Conservation (phyloP, 257 asterid species). For the Galeopsis tetrahit region DNA sequence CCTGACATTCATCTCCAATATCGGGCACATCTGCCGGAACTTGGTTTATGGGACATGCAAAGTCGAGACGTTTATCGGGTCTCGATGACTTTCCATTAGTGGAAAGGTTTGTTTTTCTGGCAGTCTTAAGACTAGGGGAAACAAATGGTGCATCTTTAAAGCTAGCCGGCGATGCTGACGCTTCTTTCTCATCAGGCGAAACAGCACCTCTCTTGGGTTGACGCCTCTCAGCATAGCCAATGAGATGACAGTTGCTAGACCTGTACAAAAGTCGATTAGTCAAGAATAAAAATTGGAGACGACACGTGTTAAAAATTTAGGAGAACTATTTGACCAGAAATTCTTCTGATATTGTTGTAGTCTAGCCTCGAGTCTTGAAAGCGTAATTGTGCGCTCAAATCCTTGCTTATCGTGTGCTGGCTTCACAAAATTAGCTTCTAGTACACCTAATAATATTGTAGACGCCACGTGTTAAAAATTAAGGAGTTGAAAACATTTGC, state of each 20-base stretch:
- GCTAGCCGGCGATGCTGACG: not conserved
- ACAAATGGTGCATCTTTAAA: not conserved
- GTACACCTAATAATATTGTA: constrained; percentile 44
- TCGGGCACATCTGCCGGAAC: not conserved
- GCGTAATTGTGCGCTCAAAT: constrained; percentile 64
- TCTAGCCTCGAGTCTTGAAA: constrained; percentile 57
- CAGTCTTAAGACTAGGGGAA: not conserved
- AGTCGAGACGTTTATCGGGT: not conserved
- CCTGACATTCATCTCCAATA: not conserved
- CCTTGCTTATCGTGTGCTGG: constrained; percentile 85
- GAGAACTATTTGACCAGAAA: constrained; percentile 52
- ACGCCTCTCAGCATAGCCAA: constrained; percentile 53
- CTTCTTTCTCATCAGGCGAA: constrained; percentile 33
- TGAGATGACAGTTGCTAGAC: constrained; percentile 55
- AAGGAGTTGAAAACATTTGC: no score
- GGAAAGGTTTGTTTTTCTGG: not conserved
- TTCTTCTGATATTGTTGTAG: constrained; percentile 52
- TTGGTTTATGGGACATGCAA: not conserved
- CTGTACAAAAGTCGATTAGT: constrained; percentile 32
- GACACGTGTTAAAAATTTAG: not conserved
- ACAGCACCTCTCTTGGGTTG: not conserved
- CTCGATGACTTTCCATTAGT: not conserved
- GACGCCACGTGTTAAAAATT: no score
- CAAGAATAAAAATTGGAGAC: not conserved
- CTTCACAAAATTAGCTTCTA: constrained; percentile 76